Conservation (phyloP, 805 yeast species). For the Myxozyma neotropica region DNA sequence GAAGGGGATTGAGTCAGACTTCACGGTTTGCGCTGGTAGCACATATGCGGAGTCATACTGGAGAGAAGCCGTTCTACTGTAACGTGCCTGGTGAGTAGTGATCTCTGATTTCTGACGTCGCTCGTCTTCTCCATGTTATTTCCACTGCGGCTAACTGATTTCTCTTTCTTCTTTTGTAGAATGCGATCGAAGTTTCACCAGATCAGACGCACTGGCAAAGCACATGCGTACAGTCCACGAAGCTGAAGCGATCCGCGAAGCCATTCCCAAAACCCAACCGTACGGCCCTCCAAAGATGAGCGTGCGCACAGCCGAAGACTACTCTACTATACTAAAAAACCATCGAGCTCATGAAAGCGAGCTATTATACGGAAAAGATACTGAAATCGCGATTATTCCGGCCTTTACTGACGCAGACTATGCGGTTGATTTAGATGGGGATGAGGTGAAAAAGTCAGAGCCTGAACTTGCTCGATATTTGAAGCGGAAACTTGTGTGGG, state of each 20-base stretch:
- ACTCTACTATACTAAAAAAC: constrained; percentile 5
- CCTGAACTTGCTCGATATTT: constrained; percentile 31
- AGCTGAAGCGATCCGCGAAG: constrained; percentile 35
- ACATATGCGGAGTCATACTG: constrained; percentile 67
- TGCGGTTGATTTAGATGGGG: constrained; percentile 27
- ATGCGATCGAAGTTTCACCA: constrained; percentile 60
- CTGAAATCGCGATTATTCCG: not conserved
- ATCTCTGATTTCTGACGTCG: not conserved
- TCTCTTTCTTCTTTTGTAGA: constrained; percentile 40
- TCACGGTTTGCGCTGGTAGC: constrained; percentile 61
- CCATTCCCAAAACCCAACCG: constrained; percentile 6
- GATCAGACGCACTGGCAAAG: constrained; percentile 64
- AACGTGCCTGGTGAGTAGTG: constrained; percentile 46
- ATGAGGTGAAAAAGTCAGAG: constrained; percentile 17
- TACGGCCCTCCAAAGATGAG: constrained; percentile 20
- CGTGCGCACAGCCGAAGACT: constrained; percentile 10
- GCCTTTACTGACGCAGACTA: constrained; percentile 5
- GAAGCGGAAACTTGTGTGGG: constrained; percentile 42
- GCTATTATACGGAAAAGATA: not conserved
- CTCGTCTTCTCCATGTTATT: not conserved
- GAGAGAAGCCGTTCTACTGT: constrained; percentile 68
- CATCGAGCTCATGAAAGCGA: constrained; percentile 3
- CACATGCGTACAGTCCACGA: constrained; percentile 67
- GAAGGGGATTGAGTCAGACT: constrained; percentile 55
- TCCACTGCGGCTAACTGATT: not conserved